These are phyloP conservation scores for Prunus persica DNA, from an alignment of 306 rosid genomes.

Conservation along the genomic window Prunus_persica_NCBIv2 NC_034010.1:30100501-30101000, in stretches of 20 bases:
- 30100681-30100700: slow-evolving; percentile 85
- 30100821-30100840: slow-evolving; percentile 84
- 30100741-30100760: slow-evolving; percentile 52
- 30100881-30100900: slow-evolving; percentile 95
- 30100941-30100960: slow-evolving; percentile 95
- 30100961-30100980: slow-evolving; percentile 97
- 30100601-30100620: slow-evolving; percentile 84
- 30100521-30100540: slow-evolving; percentile 84
- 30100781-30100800: slow-evolving; percentile 78
- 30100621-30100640: slow-evolving; percentile 96
- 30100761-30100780: slow-evolving; percentile 68
- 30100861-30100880: slow-evolving; percentile 95
- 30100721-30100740: slow-evolving; percentile 62
- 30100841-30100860: slow-evolving; percentile 93
- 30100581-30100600: slow-evolving; percentile 70
- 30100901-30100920: slow-evolving; percentile 97
- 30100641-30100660: slow-evolving; percentile 96
- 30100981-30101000: slow-evolving; percentile 99
- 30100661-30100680: slow-evolving; percentile 76
- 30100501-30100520: slow-evolving; percentile 29
- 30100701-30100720: slow-evolving; percentile 79
- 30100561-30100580: slow-evolving; percentile 88
- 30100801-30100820: slow-evolving; percentile 84
- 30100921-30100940: slow-evolving; percentile 98
- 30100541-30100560: slow-evolving; percentile 94